These are phyloP conservation scores for Annulohypoxylon maeteangense DNA, from an alignment of 495 filamentous ascomycete genomes.

Conservation along the genomic window DNA sequence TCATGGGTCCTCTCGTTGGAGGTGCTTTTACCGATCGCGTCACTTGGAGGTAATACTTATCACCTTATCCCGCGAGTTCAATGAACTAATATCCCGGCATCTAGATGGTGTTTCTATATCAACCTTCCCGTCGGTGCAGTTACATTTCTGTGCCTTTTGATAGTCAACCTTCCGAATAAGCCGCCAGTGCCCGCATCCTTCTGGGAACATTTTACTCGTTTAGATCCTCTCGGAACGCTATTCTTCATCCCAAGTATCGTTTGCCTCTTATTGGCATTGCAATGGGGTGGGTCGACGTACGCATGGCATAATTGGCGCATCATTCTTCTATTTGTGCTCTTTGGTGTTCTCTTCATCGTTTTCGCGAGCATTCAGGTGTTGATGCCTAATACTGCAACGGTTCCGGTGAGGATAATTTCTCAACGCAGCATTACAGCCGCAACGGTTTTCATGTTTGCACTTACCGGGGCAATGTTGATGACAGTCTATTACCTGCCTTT, in stretches of 20 bases:
- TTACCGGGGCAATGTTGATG: slow-evolving; percentile 75
- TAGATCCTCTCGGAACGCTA: slow-evolving; percentile 77
- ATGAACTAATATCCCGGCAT: slow-evolving; percentile 16
- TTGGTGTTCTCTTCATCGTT: slow-evolving; percentile 66
- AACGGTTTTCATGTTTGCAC: slow-evolving; percentile 66
- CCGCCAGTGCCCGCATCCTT: slow-evolving; percentile 48
- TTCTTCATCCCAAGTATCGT: slow-evolving; percentile 79
- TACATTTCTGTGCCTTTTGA: slow-evolving; percentile 57
- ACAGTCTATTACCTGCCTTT: slow-evolving; percentile 74
- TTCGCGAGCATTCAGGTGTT: slow-evolving; percentile 75
- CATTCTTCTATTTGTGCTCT: slow-evolving; percentile 74
- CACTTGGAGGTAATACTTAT: slow-evolving; percentile 59
- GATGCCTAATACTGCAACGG: slow-evolving; percentile 77
- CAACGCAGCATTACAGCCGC: slow-evolving; percentile 77
- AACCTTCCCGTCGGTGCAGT: slow-evolving; percentile 70
- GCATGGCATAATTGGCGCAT: slow-evolving; percentile 73
- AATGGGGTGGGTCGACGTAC: slow-evolving; percentile 85
- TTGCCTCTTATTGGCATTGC: slow-evolving; percentile 78
- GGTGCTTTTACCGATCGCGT: slow-evolving; percentile 59
- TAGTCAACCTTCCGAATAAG: slow-evolving; percentile 56
- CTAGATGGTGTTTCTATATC: slow-evolving; percentile 69
- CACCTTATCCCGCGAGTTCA: not conserved
- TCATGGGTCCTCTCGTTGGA: slow-evolving; percentile 61
- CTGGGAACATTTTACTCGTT: slow-evolving; percentile 58
- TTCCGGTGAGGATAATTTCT: slow-evolving; percentile 76